A percentile compares a stretch with the other conserved stretches of the same genome.
These are phyloP conservation scores for Neofusicoccum sp. DNA, from an alignment of 2,329 filamentous ascomycete genomes.

Conservation along the genomic window DNA sequence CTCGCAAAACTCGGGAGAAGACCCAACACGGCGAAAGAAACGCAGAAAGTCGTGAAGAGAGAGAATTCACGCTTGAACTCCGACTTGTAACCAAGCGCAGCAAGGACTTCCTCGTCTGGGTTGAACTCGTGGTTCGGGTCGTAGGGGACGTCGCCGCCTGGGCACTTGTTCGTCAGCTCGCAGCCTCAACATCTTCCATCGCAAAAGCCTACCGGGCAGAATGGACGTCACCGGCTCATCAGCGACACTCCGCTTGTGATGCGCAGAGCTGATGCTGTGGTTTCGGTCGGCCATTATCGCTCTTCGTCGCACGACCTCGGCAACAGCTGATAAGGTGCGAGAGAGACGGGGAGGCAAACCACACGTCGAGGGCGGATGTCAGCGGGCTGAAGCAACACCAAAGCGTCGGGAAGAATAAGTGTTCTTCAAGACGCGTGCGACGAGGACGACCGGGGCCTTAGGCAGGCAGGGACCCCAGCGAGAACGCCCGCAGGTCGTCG, in stretches of 20 bases:
- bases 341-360: background rate
- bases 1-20: conserved; percentile 69
- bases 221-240: conserved; percentile 55
- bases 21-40: conserved; percentile 71
- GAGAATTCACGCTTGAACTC: conserved; percentile 70
- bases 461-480: background rate
- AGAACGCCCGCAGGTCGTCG: background rate
- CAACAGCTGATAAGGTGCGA: background rate
- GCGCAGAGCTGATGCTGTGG: conserved; percentile 20
- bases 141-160: conserved; percentile 49
- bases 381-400: background rate
- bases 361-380: background rate
- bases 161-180: background rate
- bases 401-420: background rate
- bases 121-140: conserved; percentile 45
- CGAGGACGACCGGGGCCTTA: background rate
- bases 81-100: conserved; percentile 61
- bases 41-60: conserved; percentile 71
- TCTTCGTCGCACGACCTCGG: background rate
- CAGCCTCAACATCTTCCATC: too few species aligned
- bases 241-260: conserved; percentile 36
- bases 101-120: conserved; percentile 60
- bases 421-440: background rate
- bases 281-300: conserved; percentile 23
- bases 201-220: conserved; percentile 31